phyloP scores from a whole-genome alignment of 257 asterid genomes.

The Gentiana dahurica region DNA sequence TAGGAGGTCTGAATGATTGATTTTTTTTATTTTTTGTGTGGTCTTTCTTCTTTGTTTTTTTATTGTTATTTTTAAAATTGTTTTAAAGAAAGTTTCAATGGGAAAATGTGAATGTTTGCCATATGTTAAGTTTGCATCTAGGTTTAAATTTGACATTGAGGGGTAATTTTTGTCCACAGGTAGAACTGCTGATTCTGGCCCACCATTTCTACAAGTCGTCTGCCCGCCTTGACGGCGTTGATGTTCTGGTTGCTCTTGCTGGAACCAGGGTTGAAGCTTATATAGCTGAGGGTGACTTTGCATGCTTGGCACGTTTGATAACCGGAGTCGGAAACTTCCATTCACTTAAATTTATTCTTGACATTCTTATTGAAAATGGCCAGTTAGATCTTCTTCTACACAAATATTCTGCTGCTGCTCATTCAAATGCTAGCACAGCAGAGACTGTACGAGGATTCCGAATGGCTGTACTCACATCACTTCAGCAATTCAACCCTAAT shows the following conservation, averaged over 20 bases:
- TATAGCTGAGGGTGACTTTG: slow-evolving; percentile 90
- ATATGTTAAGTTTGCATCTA: too few relatives aligned
- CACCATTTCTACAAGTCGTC: slow-evolving; percentile 98
- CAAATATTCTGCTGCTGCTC: slow-evolving; percentile 86
- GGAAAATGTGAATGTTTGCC: too few relatives aligned
- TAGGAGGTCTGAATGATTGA: too few relatives aligned
- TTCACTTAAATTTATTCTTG: slow-evolving; percentile 86
- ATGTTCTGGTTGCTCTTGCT: slow-evolving; percentile 98
- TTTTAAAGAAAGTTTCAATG: too few relatives aligned
- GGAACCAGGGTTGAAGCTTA: slow-evolving; percentile 94
- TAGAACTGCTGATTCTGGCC: slow-evolving; percentile 92
- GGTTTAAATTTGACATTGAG: too few relatives aligned
- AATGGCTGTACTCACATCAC: slow-evolving; percentile 94
- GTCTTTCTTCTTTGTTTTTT: not conserved
- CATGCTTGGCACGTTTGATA: slow-evolving; percentile 94
- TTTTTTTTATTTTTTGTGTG: too few relatives aligned
- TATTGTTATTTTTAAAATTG: too few relatives aligned
- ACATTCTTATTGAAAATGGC: slow-evolving; percentile 87
- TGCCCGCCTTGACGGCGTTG: slow-evolving; percentile 96
- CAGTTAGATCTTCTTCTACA: slow-evolving; percentile 95
- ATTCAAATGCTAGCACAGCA: slow-evolving; percentile 64
- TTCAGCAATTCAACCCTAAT: slow-evolving; percentile 77
- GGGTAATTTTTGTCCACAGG: slow-evolving; percentile 29
- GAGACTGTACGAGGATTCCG: slow-evolving; percentile 92
- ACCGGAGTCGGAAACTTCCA: slow-evolving; percentile 97